Evolutionary conservation across 2,329 filamentous ascomycete species (phyloP), one percentile per base, ranked within the genome.

Genomic region (Exutisphaerella laricina): DNA sequence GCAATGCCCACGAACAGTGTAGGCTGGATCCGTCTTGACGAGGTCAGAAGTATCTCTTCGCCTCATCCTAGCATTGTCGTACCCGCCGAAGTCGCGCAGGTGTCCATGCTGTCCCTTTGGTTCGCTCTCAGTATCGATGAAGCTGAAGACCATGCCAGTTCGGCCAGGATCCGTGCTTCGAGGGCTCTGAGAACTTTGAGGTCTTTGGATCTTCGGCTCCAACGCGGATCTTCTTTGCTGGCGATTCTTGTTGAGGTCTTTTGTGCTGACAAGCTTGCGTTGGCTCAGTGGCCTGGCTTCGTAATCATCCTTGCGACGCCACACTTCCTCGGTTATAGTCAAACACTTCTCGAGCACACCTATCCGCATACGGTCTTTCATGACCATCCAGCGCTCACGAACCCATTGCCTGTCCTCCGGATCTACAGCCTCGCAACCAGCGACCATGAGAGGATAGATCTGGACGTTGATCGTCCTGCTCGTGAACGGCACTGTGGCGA

Each of bases 361-460:
- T 32, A 85, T 78, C 62, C 78, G 78, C 66, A 85, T 75, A 20
- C 81, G 71, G 14, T 67, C 65, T 39, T 72, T 71, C 69, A 85
- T 81, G 3, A 72, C 66, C 4, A 66, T 62, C 82, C 81, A 86
- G 23, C 82, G 71, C 17, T 76, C 70, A 31, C 73, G 66, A 2
- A 85, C 77, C 79, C 80, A 85, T 21, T 74, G 66, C 9, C 82
- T 68, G 53, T 84, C 78, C 50, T 83, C 79, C 10, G 68, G 65
- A 3, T 70, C 70, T 17, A 72, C 67, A 6, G 76, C 75, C 61
- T 85, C 82, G 50, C 79, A 82, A 1, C 81, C 80, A 3, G 82
- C 82, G 1, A 77, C 79, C 49, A 84, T 70, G 1, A 86, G 71
- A 1, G 82, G 82, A 51, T 80, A 85, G 45, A 85, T 82, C 28